Base-by-base conservation (phyloP, 768 basidiomycete species). In the Suillus lakei region DNA sequence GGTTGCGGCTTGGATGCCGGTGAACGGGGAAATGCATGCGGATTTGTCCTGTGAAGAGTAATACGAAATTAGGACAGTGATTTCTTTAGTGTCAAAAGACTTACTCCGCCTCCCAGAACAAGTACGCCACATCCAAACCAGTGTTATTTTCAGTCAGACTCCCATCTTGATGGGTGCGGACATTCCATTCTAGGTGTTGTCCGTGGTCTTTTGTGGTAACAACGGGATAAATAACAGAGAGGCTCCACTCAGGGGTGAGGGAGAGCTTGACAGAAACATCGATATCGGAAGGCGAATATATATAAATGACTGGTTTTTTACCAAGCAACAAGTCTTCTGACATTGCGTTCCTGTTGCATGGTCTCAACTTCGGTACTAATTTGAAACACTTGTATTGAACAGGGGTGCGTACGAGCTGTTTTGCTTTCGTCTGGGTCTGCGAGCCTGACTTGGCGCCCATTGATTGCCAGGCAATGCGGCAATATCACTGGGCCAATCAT, bases 301-400 rank as follows among this genome's bases (percentile, higher is more conserved):
- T 23, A 46, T 62, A 62, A 28, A 62, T 56, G 30, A 62, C 32
- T 9, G 61, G 61, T 21, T 62, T 62, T 34, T n/a, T n/a, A n/a
- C n/a, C n/a, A n/a, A n/a, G n/a, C n/a, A n/a, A n/a, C n/a, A n/a
- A n/a, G n/a, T n/a, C n/a, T n/a, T n/a, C n/a, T n/a, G n/a, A n/a
- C n/a, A n/a, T n/a, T n/a, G n/a, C 60, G 10, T 48, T 5, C n/a
- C 23, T 23, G 46, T 2, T 48, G 46, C 46, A 23, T 23, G 46
- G 5, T 23, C 46, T 48, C 4, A 48, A 23, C 23, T 23, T 48
- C 46, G 23, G 46, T 48, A 43, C 5, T 21, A 48, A 39, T n/a
- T n/a, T n/a, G n/a, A 48, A 48, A 23, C 44, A 46, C 44, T n/a
- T 4, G n/a, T 48, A 48, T n/a, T n/a, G n/a, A 48, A 23, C 5